Base-by-base conservation (phyloP, 1,284 basidiomycete species). In the Cutaneotrichosporon curvatum region DNA sequence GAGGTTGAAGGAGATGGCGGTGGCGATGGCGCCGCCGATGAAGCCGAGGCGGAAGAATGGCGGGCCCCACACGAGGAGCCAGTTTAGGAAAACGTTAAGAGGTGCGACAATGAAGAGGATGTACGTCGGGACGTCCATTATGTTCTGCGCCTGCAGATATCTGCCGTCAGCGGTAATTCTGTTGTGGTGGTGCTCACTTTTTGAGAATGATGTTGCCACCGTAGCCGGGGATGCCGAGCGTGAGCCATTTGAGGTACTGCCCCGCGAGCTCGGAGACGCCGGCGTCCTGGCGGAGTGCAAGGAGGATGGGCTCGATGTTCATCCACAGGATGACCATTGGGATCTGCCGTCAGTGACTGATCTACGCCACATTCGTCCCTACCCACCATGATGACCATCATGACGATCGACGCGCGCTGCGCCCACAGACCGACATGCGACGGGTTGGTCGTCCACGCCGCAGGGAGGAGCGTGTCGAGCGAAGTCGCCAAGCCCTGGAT, bases 11-110 rank as follows among this genome's bases (percentile, higher is more conserved):
- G 85, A 87, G 50, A 94, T 78, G 0, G 86, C 85, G 0, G 87
- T 89, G 0, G 92, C 87, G 31, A 96, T 76, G 0, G 94, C 92
- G 2, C 92, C 92, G 9, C 94, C 94, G 49, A 90, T 81, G 70
- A 91, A 98, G 8, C 94, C 94, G 1, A 97, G 74, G 15, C 85
- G 76, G 44, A 91, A 70, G 3, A 79, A 72, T 23, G 77, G 72
- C 0, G 88, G 88, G 2, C 88, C 88, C 86, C 87, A 90, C 0
- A 92, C 88, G 12, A 98, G 79, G 1, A 88, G 61, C 62, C 82
- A 95, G 66, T 88, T 94, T 35, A 96, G 74, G 4, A 87, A 35
- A 0, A 83, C 81, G 61, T 97, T 98, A 53, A 89, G 73, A 0
- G 92, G 92, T 1, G 91, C 88, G 16, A 90, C 81, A 34, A 88